Percentiles rank a stretch among this genome's conserved stretches.
These are phyloP conservation scores for Wickerhamia fluorescens DNA, from an alignment of 805 yeast species.

Conservation along the genomic window DNA sequence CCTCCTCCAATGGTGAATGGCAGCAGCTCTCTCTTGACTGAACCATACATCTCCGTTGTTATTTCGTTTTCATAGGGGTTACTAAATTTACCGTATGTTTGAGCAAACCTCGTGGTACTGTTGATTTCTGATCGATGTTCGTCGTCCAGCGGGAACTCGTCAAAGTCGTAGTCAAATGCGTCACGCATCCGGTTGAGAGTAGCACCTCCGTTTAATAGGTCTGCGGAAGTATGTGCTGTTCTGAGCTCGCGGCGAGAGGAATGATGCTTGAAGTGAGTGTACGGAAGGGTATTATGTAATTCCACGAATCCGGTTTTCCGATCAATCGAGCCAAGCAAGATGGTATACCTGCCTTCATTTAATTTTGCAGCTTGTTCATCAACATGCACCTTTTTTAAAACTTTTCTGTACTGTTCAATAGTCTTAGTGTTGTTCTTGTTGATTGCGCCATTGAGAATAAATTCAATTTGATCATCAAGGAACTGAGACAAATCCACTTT, in stretches of 20 bases:
- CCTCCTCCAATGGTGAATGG: slow-evolving; percentile 2
- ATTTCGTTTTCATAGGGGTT: slow-evolving; percentile 2
- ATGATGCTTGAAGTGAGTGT: too few relatives aligned
- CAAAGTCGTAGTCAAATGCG: too few relatives aligned
- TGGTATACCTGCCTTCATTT: slow-evolving; percentile 8
- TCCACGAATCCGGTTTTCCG: slow-evolving; percentile 30
- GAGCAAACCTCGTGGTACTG: too few relatives aligned
- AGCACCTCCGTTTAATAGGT: too few relatives aligned
- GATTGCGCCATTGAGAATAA: slow-evolving; percentile 1
- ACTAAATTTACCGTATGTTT: slow-evolving; percentile 2
- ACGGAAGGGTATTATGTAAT: slow-evolving; percentile 26
- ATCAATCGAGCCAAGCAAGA: slow-evolving; percentile 28
- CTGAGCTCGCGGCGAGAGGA: too few relatives aligned
- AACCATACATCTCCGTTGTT: slow-evolving; percentile 1
- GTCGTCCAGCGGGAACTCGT: too few relatives aligned
- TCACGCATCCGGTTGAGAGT: too few relatives aligned
- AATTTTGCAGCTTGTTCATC: slow-evolving; percentile 3
- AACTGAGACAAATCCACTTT: slow-evolving; percentile 21
- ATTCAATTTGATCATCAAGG: slow-evolving; percentile 10
- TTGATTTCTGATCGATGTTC: too few relatives aligned
- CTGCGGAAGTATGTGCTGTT: too few relatives aligned
- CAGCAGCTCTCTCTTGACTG: background rate
- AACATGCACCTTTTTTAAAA: slow-evolving; percentile 1
- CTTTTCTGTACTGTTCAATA: slow-evolving; percentile 5
- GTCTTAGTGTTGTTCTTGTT: slow-evolving; percentile 2